Percentiles rank a stretch among this genome's conserved stretches.
phyloP scores from a whole-genome alignment of 192 early-diverging fungal genomes.

The Backusella liffmaniae region DNA sequence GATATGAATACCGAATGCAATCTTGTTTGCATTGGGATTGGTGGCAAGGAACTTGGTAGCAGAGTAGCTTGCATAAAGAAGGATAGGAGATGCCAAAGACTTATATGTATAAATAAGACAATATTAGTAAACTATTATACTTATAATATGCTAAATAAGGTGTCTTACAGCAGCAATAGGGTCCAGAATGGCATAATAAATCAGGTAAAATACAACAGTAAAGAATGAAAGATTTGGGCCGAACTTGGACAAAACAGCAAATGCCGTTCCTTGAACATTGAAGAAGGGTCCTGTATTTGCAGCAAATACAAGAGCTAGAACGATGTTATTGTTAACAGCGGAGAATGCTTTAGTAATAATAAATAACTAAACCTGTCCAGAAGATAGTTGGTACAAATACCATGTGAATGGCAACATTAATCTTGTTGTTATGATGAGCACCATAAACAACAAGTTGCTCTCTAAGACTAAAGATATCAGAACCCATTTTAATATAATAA shows the following conservation, averaged over 20 bases:
- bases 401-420: slow-evolving; percentile 83
- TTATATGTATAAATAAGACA: not conserved
- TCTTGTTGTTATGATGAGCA: slow-evolving; percentile 74
- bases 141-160: slow-evolving; percentile 20
- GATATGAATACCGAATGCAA: slow-evolving; percentile 64
- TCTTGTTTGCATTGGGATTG: slow-evolving; percentile 47
- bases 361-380: slow-evolving; percentile 68
- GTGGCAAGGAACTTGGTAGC: slow-evolving; percentile 61
- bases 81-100: slow-evolving; percentile 57
- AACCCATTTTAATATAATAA: slow-evolving; percentile 8
- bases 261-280: slow-evolving; percentile 21
- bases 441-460: slow-evolving; percentile 80
- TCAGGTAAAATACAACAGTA: slow-evolving; percentile 51
- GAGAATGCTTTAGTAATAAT: slow-evolving; percentile 73
- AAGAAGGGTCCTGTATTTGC: slow-evolving; percentile 20
- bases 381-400: slow-evolving; percentile 90
- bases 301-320: slow-evolving; percentile 42
- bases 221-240: slow-evolving; percentile 45
- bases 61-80: slow-evolving; percentile 60
- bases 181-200: slow-evolving; percentile 82
- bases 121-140: not conserved
- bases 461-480: slow-evolving; percentile 74
- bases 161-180: slow-evolving; percentile 60
- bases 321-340: slow-evolving; percentile 40
- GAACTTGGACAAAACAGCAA: slow-evolving; percentile 1